These are phyloP conservation scores for Annona squamosa DNA, from an alignment of 164 flowering plant genomes.

Conservation along the genomic window DNA sequence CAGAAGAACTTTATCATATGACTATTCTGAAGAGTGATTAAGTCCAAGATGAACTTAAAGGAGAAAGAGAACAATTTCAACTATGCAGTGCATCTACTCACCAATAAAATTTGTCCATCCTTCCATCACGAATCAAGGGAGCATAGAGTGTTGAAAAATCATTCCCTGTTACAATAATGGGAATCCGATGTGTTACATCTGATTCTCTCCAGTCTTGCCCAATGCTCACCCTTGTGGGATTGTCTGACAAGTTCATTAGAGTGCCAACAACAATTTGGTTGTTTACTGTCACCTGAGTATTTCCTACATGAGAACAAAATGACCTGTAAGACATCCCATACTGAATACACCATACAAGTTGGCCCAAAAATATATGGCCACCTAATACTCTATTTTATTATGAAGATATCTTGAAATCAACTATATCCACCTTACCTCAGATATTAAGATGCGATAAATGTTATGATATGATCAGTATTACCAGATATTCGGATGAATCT, in stretches of 20 bases:
- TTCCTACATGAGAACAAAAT: constrained; percentile 38
- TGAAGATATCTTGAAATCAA: too few species aligned
- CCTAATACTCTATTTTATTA: not conserved
- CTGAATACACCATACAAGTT: not conserved
- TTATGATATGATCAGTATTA: not conserved
- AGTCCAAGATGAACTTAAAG: too few species aligned
- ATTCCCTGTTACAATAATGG: constrained; percentile 87
- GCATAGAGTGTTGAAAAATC: constrained; percentile 88
- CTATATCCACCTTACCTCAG: too few species aligned
- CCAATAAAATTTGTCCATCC: constrained; percentile 99
- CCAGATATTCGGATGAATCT: not conserved
- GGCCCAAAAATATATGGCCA: not conserved
- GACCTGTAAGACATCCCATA: not conserved
- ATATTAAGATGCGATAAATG: too few species aligned
- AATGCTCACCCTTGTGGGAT: constrained; percentile 91
- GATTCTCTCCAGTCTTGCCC: constrained; percentile 91
- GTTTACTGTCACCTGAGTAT: constrained; percentile 96
- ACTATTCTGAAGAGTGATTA: too few species aligned
- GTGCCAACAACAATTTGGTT: constrained; percentile 94
- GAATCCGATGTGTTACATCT: constrained; percentile 70
- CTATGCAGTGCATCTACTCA: constrained; percentile 13
- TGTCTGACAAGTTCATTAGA: constrained; percentile 85
- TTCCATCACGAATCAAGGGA: constrained; percentile 94
- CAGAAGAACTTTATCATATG: too few species aligned
- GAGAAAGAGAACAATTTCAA: not conserved